These are phyloP conservation scores for Luffa aegyptiaca DNA, from an alignment of 306 rosid genomes.

Conservation along the genomic window DNA sequence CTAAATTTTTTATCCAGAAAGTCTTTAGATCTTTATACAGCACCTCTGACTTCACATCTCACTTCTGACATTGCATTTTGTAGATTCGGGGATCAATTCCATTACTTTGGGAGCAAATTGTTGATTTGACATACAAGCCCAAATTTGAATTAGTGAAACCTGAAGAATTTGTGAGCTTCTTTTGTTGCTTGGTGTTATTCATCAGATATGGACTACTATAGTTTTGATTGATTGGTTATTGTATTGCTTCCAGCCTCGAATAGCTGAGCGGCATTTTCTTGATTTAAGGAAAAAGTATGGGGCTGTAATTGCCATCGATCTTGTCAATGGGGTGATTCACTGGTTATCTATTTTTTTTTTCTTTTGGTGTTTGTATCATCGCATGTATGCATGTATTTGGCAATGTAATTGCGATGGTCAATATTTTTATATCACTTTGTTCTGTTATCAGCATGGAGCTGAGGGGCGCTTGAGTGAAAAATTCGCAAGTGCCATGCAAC, in stretches of 20 bases:
- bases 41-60: slow-evolving; percentile 1
- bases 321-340: slow-evolving; percentile 62
- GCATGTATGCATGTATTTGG: not conserved
- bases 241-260: slow-evolving; percentile 52
- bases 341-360: slow-evolving; percentile 5
- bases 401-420: not conserved
- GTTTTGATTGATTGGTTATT: slow-evolving; percentile 18
- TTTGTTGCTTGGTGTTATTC: slow-evolving; percentile 8
- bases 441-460: slow-evolving; percentile 71
- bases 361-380: not conserved
- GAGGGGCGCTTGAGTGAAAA: slow-evolving; percentile 79
- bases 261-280: slow-evolving; percentile 77
- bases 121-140: slow-evolving; percentile 91
- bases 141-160: slow-evolving; percentile 60
- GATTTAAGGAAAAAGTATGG: slow-evolving; percentile 94
- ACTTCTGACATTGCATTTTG: slow-evolving; percentile 12
- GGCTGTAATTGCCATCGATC: slow-evolving; percentile 80
- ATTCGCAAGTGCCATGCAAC: slow-evolving; percentile 59
- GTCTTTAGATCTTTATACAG: not conserved
- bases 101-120: slow-evolving; percentile 84
- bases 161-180: slow-evolving; percentile 77
- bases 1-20: not conserved
- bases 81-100: slow-evolving; percentile 97
- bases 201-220: not conserved
- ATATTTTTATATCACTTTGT: not conserved